phyloP scores from a whole-genome alignment of 1,284 basidiomycete species.

The Cutaneotrichosporon sp. region DNA sequence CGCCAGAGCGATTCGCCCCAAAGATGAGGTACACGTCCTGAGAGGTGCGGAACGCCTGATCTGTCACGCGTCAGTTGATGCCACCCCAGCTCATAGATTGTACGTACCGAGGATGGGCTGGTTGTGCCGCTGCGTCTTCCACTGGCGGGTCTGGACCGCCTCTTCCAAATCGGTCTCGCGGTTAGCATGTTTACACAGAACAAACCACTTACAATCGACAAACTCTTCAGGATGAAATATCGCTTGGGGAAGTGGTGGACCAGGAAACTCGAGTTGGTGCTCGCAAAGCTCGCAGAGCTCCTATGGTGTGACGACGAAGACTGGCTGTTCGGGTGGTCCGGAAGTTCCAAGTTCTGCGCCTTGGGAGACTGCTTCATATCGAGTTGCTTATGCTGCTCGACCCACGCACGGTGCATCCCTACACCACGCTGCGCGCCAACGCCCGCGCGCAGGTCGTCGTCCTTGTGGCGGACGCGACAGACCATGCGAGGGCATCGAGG shows the following conservation, averaged over 20 bases:
- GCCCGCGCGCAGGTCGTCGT: conserved; percentile 84
- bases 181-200: conserved; percentile 10
- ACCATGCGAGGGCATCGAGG: conserved; percentile 73
- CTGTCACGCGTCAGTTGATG: conserved; percentile 40
- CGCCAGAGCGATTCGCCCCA: conserved; percentile 78
- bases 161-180: conserved; percentile 74
- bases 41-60: conserved; percentile 86
- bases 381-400: conserved; percentile 58
- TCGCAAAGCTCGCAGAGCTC: conserved; percentile 61
- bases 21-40: conserved; percentile 84
- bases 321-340: conserved; percentile 19
- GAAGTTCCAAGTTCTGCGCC: conserved; percentile 37
- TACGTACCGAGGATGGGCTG: conserved; percentile 65
- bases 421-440: conserved; percentile 87
- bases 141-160: conserved; percentile 75
- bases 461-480: conserved; percentile 76
- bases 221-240: conserved; percentile 89
- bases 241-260: conserved; percentile 74
- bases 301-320: conserved; percentile 36
- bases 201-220: conserved; percentile 63
- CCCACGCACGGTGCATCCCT: conserved; percentile 77
- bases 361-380: conserved; percentile 32
- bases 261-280: conserved; percentile 59
- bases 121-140: conserved; percentile 94
- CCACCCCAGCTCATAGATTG: no score